Evolutionary conservation across 2,329 filamentous ascomycete species (phyloP), one percentile per base, ranked within the genome.

Genomic region (Aspergillus hortae): DNA sequence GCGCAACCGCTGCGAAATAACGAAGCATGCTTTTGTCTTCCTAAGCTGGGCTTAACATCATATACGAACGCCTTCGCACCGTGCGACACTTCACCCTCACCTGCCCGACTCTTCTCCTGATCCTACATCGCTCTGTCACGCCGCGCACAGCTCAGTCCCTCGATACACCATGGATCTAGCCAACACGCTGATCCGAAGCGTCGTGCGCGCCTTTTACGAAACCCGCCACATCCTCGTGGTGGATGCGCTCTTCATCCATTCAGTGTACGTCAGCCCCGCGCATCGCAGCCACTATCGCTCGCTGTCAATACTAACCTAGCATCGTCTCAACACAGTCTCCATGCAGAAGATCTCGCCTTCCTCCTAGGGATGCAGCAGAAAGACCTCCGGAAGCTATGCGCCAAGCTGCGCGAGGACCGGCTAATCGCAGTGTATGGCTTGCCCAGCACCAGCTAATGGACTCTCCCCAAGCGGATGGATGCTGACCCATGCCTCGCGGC

Each of bases 311-410:
- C 19, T 30, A 15, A 23, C 6, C 9, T 33, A 17, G 10, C 43
- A 32, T 11, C 35, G 1, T 15, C 5, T 44, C 52, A 49, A 58
- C 46, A 51, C 65, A 85, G 83, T 50, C 80, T 97, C 54, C 87
- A 90, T 65, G 89, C 95, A 66, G 87, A 91, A 66, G 94, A 99
- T 66, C 79, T 99, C 56, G 88, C 89, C 41, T 87, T 90, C 63
- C 78, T 97, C 21, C 87, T 96, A 73, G 87, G 87, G 56, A 91
- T 95, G 74, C 92, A 96, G 68, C 86, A 86, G 38, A 97, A 99
- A 69, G 89, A 95, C 64, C 81, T 97, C 41, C 90, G 94, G 68
- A 95, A 92, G 70, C 82, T 95, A 27, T 92, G 90, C 69, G 91
- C 88, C 54, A 88, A 85, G 63, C 80, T 99, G 48, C 85, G 85